Evolutionary conservation across 2,329 filamentous ascomycete species (phyloP).

Genomic region (Thermochaetoides dissita): DNA sequence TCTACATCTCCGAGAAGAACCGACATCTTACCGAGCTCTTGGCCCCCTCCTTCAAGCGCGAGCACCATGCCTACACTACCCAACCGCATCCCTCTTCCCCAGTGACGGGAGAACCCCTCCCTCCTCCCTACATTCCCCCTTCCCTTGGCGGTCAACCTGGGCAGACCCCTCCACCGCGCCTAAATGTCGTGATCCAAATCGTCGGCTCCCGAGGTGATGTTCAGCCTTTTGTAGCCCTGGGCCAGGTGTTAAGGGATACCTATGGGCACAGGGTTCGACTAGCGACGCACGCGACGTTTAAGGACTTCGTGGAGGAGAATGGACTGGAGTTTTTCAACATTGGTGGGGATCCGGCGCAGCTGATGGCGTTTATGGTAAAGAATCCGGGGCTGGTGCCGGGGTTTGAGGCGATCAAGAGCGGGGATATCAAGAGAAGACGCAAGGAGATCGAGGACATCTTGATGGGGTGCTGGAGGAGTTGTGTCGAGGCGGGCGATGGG

Average conservation of each 20-base stretch:
- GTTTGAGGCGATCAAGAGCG: constrained; percentile 59
- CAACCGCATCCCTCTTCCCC: constrained; percentile 11
- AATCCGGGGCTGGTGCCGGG: constrained; percentile 76
- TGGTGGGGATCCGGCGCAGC: constrained; percentile 59
- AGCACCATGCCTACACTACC: constrained; percentile 38
- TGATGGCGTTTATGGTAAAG: constrained; percentile 88
- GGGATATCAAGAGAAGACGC: constrained; percentile 62
- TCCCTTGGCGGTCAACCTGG: constrained; percentile 50
- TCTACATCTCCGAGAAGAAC: constrained; percentile 62
- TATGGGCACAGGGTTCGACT: constrained; percentile 61
- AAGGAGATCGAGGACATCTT: constrained; percentile 66
- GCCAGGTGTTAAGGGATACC: constrained; percentile 46
- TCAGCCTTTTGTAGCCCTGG: constrained; percentile 60
- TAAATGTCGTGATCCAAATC: constrained; percentile 63
- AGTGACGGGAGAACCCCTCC: constrained; percentile 33
- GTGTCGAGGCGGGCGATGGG: constrained; percentile 65
- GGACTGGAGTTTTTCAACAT: constrained; percentile 64
- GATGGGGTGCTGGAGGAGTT: constrained; percentile 76
- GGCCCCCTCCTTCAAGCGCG: constrained; percentile 45
- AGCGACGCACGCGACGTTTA: constrained; percentile 58
- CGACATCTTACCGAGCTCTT: constrained; percentile 53
- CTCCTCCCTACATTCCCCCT: constrained; percentile 59
- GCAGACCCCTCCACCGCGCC: constrained; percentile 40
- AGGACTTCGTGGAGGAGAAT: constrained; percentile 53
- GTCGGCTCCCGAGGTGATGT: constrained; percentile 64